Evolutionary conservation across 371 early-diverging fungal genomes (phyloP).

Genomic region (Apophysomyces elegans): DNA sequence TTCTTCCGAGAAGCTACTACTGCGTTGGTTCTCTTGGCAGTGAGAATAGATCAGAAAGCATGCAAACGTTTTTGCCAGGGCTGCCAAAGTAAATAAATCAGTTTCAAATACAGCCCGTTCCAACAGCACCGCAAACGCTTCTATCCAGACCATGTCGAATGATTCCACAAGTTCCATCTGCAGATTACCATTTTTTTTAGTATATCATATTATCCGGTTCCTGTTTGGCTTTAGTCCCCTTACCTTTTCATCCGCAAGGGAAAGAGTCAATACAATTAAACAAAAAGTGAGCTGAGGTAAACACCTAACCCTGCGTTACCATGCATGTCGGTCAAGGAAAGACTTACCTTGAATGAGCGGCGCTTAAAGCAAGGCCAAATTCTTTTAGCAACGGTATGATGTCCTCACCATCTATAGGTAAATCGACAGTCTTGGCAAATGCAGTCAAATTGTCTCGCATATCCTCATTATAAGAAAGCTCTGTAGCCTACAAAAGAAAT

Average conservation of each 20-base stretch:
- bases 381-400: not conserved
- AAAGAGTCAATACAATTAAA: not conserved
- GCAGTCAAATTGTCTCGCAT: slow-evolving; percentile 11
- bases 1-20: not conserved
- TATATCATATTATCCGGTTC: not conserved
- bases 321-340: not conserved
- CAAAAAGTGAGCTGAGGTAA: slow-evolving; percentile 3
- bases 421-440: slow-evolving; percentile 1
- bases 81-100: not conserved
- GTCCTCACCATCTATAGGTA: not conserved
- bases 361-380: slow-evolving; percentile 3
- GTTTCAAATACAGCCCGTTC: slow-evolving; percentile 22
- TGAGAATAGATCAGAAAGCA: slow-evolving; percentile 2
- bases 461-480: slow-evolving; percentile 13
- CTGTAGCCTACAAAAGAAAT: slow-evolving; percentile 7
- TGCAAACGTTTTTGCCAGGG: not conserved
- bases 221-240: not conserved
- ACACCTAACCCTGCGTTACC: not conserved
- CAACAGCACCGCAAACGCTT: slow-evolving; percentile 19
- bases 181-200: not conserved
- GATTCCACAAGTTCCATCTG: slow-evolving; percentile 15
- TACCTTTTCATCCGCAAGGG: slow-evolving; percentile 2
- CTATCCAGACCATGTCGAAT: slow-evolving; percentile 18
- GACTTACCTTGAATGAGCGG: not conserved
- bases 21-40: not conserved